Conservation (phyloP, 2,329 filamentous ascomycete species). For the Emergomyces orientalis region DNA sequence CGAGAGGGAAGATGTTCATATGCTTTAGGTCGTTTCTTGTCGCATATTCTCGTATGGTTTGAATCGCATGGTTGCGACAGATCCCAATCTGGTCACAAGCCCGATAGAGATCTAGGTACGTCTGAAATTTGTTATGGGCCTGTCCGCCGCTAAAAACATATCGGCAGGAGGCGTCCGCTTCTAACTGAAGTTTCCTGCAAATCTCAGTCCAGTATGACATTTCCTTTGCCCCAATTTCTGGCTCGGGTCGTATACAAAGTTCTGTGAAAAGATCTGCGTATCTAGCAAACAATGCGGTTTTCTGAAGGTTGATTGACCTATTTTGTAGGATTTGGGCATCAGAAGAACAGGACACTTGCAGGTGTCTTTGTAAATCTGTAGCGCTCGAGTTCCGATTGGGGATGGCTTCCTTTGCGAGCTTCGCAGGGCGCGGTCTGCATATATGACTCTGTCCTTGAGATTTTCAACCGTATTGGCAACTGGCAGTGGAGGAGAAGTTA, state of each 20-base stretch:
- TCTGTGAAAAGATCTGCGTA: slow-evolving; percentile 1
- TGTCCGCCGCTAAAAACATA: not conserved
- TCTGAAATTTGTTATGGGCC: not conserved
- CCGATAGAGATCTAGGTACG: not conserved
- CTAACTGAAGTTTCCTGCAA: not conserved
- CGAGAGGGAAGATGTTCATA: not conserved
- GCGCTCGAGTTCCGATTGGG: not conserved
- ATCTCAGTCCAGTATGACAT: not conserved
- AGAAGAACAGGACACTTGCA: not conserved
- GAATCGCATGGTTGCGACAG: not conserved
- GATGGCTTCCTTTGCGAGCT: not conserved
- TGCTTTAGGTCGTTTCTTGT: not conserved
- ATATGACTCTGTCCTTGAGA: slow-evolving; percentile 1
- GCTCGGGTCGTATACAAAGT: not conserved
- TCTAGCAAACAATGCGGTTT: not conserved
- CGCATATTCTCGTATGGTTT: not conserved
- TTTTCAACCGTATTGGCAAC: not conserved
- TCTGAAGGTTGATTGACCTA: not conserved
- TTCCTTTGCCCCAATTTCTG: not conserved
- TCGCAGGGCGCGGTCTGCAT: not conserved
- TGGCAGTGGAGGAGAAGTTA: not conserved
- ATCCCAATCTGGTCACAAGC: not conserved
- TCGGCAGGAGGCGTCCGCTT: not conserved
- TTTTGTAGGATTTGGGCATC: not conserved
- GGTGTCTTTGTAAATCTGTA: not conserved